phyloP scores from a whole-genome alignment of 805 yeast species.

The Wickerhamomyces subpelliculosus region DNA sequence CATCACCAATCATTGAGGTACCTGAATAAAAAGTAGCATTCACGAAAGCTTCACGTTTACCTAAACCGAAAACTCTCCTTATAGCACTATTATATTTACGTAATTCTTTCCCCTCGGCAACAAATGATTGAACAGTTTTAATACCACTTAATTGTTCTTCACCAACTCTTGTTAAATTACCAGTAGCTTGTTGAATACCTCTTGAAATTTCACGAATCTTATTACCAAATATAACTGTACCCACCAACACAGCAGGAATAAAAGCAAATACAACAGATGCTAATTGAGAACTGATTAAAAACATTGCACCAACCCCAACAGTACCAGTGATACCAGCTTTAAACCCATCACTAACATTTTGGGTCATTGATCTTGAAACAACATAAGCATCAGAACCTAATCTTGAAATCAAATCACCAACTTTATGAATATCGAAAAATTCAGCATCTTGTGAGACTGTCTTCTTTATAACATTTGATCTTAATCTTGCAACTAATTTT shows the following conservation, averaged over 20 bases:
- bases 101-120: constrained; percentile 79
- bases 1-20: constrained; percentile 82
- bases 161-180: constrained; percentile 78
- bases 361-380: constrained; percentile 82
- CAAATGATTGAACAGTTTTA: constrained; percentile 86
- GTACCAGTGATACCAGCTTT: constrained; percentile 75
- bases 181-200: constrained; percentile 79
- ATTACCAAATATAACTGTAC: constrained; percentile 79
- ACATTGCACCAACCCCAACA: constrained; percentile 89
- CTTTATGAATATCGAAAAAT: constrained; percentile 89
- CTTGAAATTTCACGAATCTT: constrained; percentile 70
- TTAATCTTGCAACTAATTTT: constrained; percentile 72
- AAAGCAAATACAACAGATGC: constrained; percentile 74
- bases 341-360: constrained; percentile 86
- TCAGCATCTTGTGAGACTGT: constrained; percentile 85
- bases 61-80: constrained; percentile 54
- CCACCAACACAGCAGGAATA: constrained; percentile 73
- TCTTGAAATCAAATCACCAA: constrained; percentile 90
- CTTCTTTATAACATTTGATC: constrained; percentile 70
- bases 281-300: constrained; percentile 71
- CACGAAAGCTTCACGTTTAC: constrained; percentile 72
- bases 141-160: constrained; percentile 89
- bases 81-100: constrained; percentile 70
- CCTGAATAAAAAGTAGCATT: constrained; percentile 73
- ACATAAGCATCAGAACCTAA: constrained; percentile 86